Conservation (phyloP, 2,329 filamentous ascomycete species). For the Paraconiothyrium sp. region DNA sequence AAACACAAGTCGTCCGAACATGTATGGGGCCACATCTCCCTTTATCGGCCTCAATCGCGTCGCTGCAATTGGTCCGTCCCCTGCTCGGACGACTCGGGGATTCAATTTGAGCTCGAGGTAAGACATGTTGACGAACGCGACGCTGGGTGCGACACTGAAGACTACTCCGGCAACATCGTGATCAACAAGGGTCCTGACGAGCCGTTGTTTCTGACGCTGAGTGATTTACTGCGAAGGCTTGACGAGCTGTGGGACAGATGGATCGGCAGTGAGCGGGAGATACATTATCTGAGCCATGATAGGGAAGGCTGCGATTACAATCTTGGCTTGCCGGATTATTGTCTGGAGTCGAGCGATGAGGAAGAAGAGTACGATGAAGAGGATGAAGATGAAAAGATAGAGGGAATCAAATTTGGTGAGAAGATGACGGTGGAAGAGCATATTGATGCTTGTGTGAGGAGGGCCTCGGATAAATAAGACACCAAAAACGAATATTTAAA, state of each 20-base stretch:
- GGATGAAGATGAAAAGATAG: neutral
- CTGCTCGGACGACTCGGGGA: neutral
- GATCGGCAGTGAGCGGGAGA: neutral
- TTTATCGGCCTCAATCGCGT: neutral
- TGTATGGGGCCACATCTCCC: conserved; percentile 3
- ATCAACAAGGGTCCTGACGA: neutral
- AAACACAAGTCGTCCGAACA: neutral
- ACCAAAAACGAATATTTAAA: too few species aligned
- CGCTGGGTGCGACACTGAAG: neutral
- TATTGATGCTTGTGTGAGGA: too few species aligned
- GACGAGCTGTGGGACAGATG: neutral
- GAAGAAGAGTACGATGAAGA: neutral
- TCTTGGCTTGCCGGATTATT: neutral
- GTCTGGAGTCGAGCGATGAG: neutral
- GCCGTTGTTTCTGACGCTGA: neutral
- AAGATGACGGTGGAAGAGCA: neutral
- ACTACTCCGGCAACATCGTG: neutral
- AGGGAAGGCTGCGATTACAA: neutral
- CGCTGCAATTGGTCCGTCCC: neutral
- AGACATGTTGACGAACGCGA: neutral
- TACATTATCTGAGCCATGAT: neutral
- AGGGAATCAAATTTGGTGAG: neutral
- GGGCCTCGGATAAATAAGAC: too few species aligned
- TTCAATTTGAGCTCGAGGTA: neutral
- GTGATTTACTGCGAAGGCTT: neutral